A percentile compares a stretch with the other conserved stretches of the same genome.
Evolutionary conservation across 768 basidiomycete genomes (phyloP).

Genomic region (Pisolithus orientalis): DNA sequence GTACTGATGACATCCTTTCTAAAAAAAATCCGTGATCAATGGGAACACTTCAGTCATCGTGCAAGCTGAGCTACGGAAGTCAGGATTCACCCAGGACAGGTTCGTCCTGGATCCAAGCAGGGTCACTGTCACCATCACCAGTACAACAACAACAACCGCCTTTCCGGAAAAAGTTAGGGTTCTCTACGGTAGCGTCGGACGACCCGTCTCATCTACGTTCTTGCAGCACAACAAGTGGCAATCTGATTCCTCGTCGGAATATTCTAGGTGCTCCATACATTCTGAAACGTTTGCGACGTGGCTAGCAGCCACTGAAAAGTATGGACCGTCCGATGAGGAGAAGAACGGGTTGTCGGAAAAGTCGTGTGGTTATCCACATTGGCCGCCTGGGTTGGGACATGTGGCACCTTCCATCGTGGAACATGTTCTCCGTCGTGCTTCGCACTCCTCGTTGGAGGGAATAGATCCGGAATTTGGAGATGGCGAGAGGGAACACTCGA

Average conservation of each 20-base stretch:
- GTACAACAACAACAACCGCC: not conserved
- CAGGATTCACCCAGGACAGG: slow-evolving; percentile 14
- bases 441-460: not conserved
- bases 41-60: slow-evolving; percentile 7
- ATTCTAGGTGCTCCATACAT: not conserved
- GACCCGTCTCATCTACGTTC: not conserved
- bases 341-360: not conserved
- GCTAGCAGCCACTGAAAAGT: not conserved
- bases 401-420: not conserved
- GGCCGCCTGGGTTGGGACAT: not conserved
- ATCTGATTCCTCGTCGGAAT: no score
- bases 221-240: not conserved
- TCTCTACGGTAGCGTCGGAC: not conserved
- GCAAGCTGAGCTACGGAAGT: slow-evolving; percentile 8
- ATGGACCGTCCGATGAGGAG: not conserved
- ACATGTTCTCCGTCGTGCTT: not conserved
- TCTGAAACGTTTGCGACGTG: slow-evolving; percentile 2
- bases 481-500: not conserved
- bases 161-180: not conserved
- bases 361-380: not conserved
- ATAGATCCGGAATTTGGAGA: not conserved
- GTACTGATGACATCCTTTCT: not conserved
- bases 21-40: no score
- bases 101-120: slow-evolving; percentile 3
- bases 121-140: not conserved